Percentiles rank a stretch among this genome's conserved stretches.
phyloP scores from a whole-genome alignment of 2,329 filamentous ascomycete genomes.

The Colletotrichum acutatum region DNA sequence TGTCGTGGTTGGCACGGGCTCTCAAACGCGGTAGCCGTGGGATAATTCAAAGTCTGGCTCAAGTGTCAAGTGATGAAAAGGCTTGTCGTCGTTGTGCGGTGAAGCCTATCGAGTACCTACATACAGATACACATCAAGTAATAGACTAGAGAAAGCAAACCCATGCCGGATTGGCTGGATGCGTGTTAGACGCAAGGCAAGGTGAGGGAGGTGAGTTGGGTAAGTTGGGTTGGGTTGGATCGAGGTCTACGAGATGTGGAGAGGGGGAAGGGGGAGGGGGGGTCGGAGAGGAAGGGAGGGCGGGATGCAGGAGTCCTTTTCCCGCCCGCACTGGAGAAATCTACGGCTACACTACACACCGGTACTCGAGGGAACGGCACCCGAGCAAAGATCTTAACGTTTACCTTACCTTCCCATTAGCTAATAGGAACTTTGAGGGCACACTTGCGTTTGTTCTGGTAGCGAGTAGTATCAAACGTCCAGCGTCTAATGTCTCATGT shows the following conservation, averaged over 20 bases:
- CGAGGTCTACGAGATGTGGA: background rate
- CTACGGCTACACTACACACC: background rate
- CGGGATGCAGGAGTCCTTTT: constrained; percentile 2
- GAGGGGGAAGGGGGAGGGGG: background rate
- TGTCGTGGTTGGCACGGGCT: background rate
- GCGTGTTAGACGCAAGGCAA: background rate
- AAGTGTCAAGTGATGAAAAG: background rate
- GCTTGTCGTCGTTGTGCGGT: constrained; percentile 7
- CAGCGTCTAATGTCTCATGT: background rate
- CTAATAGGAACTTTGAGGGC: background rate
- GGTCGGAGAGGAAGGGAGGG: background rate
- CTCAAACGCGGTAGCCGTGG: background rate
- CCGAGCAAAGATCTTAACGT: background rate
- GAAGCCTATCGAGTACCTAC: background rate
- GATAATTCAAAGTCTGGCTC: background rate
- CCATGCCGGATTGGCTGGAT: background rate
- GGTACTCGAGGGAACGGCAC: constrained; percentile 10
- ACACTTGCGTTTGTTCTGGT: background rate
- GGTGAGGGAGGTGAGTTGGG: background rate
- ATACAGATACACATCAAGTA: background rate
- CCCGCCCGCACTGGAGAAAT: constrained; percentile 14
- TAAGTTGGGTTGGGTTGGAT: background rate
- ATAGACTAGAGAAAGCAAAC: background rate
- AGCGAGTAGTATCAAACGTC: background rate
- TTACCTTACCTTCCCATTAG: background rate